These are phyloP conservation scores for Solanum verrucosum DNA, from an alignment of 257 asterid genomes.

Conservation along the genomic window DNA sequence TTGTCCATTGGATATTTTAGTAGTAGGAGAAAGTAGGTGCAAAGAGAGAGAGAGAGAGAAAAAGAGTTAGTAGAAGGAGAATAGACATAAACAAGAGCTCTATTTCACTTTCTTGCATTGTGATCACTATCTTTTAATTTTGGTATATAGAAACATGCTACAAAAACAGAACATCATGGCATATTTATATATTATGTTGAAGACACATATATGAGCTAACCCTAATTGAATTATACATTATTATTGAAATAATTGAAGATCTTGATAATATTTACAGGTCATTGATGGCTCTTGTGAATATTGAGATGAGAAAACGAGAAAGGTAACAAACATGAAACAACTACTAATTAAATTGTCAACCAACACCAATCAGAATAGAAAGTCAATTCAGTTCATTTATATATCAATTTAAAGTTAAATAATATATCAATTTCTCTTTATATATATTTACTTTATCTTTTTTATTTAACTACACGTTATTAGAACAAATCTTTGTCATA, in stretches of 20 bases:
- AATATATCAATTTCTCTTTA: no score
- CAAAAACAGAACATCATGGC: background rate
- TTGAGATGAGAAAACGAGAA: background rate
- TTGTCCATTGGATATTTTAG: background rate
- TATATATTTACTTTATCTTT: no score
- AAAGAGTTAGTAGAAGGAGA: background rate
- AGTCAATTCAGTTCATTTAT: no score
- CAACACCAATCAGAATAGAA: background rate
- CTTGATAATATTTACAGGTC: background rate
- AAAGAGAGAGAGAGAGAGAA: background rate
- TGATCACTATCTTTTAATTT: background rate
- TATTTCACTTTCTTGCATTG: conserved; percentile 6
- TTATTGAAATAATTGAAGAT: no score
- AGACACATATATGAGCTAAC: background rate
- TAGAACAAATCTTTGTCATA: background rate
- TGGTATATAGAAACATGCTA: background rate
- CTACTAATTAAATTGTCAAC: no score
- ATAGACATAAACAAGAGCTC: conserved; percentile 18
- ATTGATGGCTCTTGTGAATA: background rate
- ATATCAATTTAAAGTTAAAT: no score
- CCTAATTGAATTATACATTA: background rate
- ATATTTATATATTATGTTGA: background rate
- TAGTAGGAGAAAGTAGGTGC: background rate
- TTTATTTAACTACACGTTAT: background rate
- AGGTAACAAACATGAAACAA: background rate